Conservation (phyloP, 2,329 filamentous ascomycete genomes). For the Macroventuria anomochaeta region DNA sequence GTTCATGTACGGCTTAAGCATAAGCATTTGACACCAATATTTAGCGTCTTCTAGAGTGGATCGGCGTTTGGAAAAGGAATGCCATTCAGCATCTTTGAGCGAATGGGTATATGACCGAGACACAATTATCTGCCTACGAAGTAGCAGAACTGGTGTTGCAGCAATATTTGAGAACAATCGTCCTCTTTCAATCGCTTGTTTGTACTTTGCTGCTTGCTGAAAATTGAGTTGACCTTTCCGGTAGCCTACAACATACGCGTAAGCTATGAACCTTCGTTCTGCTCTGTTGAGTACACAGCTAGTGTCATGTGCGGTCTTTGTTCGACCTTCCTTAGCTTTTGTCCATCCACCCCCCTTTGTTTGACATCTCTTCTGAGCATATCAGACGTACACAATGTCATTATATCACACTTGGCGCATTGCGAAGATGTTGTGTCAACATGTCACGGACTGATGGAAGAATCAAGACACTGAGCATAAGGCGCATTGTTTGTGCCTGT, state of each 20-base stretch:
- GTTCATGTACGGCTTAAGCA: conserved; percentile 9
- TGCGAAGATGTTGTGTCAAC: no score
- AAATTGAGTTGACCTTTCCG: no score
- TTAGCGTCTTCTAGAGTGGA: conserved; percentile 9
- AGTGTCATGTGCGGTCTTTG: no score
- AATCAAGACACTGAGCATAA: background rate
- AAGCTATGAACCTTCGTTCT: no score
- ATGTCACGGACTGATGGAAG: background rate
- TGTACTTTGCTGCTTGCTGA: no score
- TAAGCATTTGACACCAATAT: conserved; percentile 11
- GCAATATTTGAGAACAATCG: conserved; percentile 7
- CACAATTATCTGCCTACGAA: conserved; percentile 1
- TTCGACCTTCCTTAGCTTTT: no score
- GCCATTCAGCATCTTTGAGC: conserved; percentile 2
- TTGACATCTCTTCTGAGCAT: no score
- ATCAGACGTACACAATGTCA: background rate
- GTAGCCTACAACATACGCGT: no score
- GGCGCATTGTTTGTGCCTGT: background rate
- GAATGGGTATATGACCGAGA: conserved; percentile 2
- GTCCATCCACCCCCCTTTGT: no score
- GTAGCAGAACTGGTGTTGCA: conserved; percentile 1
- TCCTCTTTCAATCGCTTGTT: background rate
- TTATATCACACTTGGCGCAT: no score
- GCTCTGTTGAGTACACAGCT: no score
- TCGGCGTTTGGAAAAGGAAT: conserved; percentile 7